phyloP scores from a whole-genome alignment of 2,329 filamentous ascomycete species.

The Cercospora citrullina region DNA sequence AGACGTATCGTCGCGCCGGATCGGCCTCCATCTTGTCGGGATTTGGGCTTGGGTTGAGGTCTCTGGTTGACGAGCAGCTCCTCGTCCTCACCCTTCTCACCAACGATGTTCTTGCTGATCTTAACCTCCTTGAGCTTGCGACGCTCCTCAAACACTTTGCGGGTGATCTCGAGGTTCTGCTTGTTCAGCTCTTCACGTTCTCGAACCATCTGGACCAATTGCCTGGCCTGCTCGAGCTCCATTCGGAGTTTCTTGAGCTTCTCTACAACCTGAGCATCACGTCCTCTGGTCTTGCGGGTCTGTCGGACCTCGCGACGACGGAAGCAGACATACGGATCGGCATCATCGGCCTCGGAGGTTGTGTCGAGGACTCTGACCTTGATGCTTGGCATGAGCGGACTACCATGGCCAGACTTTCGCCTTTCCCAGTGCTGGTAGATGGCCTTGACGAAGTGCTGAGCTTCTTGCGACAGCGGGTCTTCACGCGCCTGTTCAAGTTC shows the following conservation, averaged over 20 bases:
- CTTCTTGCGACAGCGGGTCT: constrained; percentile 53
- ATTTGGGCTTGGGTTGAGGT: constrained; percentile 55
- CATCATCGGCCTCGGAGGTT: constrained; percentile 89
- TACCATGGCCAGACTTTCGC: constrained; percentile 56
- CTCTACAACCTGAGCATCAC: constrained; percentile 91
- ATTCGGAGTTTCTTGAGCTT: constrained; percentile 88
- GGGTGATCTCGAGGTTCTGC: constrained; percentile 73
- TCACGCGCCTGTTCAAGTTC: constrained; percentile 65
- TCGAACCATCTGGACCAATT: constrained; percentile 74
- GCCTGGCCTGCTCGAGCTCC: constrained; percentile 85
- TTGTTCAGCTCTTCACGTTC: constrained; percentile 78
- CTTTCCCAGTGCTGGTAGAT: constrained; percentile 90
- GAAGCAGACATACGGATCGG: constrained; percentile 98
- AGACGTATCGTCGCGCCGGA: constrained; percentile 54
- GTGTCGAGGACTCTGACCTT: constrained; percentile 77
- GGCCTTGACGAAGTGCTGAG: constrained; percentile 66
- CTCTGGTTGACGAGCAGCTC: constrained; percentile 89
- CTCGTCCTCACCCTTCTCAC: constrained; percentile 87
- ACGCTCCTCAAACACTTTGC: constrained; percentile 79
- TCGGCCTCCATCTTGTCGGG: constrained; percentile 59
- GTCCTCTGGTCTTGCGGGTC: constrained; percentile 88
- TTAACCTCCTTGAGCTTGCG: constrained; percentile 83
- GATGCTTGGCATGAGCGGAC: constrained; percentile 73
- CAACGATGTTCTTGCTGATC: constrained; percentile 74
- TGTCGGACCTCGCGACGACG: constrained; percentile 89